phyloP scores from a whole-genome alignment of 1,139 yeast species.

The Hyphopichia buzzinii region DNA sequence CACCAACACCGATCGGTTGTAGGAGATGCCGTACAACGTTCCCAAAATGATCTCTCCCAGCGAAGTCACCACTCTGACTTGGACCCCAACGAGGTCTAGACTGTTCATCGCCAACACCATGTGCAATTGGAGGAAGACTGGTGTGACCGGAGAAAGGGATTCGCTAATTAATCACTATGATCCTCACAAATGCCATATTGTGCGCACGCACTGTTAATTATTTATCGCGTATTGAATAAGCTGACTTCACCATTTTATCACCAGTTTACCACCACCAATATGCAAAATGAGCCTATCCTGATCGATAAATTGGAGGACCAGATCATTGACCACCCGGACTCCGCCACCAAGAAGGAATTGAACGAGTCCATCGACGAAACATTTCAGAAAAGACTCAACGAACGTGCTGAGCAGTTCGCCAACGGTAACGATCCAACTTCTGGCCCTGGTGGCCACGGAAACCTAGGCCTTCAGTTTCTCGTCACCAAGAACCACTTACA shows the following conservation, averaged over 20 bases:
- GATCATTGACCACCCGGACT: constrained; percentile 48
- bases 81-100: constrained; percentile 35
- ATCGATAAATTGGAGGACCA: constrained; percentile 47
- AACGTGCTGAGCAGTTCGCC: constrained; percentile 42
- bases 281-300: constrained; percentile 40
- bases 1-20: constrained; percentile 23
- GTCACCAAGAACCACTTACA: constrained; percentile 40
- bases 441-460: constrained; percentile 2
- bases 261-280: too few species aligned
- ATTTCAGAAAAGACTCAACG: constrained; percentile 44
- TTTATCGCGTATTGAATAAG: too few species aligned
- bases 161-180: too few species aligned
- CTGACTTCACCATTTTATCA: too few species aligned
- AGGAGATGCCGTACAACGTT: constrained; percentile 56
- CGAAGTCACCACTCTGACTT: constrained; percentile 60
- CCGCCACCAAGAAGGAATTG: constrained; percentile 31
- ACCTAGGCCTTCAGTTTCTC: constrained; percentile 22
- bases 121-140: too few species aligned
- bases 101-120: constrained; percentile 33
- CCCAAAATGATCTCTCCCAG: constrained; percentile 61
- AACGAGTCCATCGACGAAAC: constrained; percentile 39
- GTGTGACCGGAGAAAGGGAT: too few species aligned
- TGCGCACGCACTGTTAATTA: too few species aligned
- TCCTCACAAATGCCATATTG: too few species aligned
- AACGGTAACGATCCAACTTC: constrained; percentile 5